A percentile compares a stretch with the other conserved stretches of the same genome.
Evolutionary conservation across 75 land plant genomes (phyloP).

Genomic region (Picea sitchensis): DNA sequence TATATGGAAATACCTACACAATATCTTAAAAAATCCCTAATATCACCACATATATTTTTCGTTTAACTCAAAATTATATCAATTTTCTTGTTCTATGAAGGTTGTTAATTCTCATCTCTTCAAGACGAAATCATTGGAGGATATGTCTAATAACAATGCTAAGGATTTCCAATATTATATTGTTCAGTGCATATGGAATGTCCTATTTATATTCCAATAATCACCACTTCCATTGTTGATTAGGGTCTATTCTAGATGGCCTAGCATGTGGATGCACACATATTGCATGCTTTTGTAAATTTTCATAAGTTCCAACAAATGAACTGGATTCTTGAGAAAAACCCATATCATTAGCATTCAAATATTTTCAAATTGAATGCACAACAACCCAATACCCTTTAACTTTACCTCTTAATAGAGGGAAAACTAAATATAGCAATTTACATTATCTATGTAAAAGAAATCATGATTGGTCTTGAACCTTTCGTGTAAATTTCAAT

Average conservation of each 20-base stretch:
- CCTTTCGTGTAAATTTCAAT: conserved; percentile 11
- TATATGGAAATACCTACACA: too few species aligned
- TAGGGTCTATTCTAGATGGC: conserved; percentile 68
- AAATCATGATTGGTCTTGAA: background rate
- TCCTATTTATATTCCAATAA: conserved; percentile 72
- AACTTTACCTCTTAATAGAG: conserved; percentile 69
- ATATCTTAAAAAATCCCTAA: too few species aligned
- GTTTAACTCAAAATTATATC: background rate
- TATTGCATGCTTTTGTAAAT: conserved; percentile 80
- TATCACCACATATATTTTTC: background rate
- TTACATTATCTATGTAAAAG: conserved; percentile 13
- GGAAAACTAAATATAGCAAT: conserved; percentile 34
- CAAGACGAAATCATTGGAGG: background rate
- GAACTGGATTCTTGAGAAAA: conserved; percentile 63
- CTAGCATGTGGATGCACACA: conserved; percentile 60
- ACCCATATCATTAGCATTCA: conserved; percentile 60
- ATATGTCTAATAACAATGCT: background rate
- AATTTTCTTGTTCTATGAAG: too few species aligned
- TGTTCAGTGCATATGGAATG: conserved; percentile 73
- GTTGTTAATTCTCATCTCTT: too few species aligned
- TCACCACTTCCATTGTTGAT: conserved; percentile 60
- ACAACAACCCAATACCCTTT: conserved; percentile 50
- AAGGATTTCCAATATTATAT: conserved; percentile 22
- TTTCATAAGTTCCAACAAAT: conserved; percentile 56
- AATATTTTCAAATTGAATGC: conserved; percentile 53